Base-by-base conservation (phyloP, 441 rosid species). In the Erodium texanum region DNA sequence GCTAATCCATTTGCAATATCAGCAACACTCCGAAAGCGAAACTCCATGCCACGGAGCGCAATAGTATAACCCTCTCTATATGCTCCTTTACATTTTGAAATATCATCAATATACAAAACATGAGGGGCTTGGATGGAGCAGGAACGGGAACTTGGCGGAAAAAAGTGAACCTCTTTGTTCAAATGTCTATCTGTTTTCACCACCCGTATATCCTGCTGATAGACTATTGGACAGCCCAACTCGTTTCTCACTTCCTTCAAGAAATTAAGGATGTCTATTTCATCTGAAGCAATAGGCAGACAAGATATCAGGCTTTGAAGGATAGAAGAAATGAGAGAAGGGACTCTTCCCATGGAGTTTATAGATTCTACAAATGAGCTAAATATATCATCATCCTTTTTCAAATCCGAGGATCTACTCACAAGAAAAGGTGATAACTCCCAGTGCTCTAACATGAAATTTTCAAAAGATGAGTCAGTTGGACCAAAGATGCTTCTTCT, bases 21-120 rank as follows among this genome's bases (percentile, higher is more conserved):
- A 43, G 89, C 82, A 48, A 85, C 66, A 62, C 82, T 77, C 68
- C 73, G 72, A 74, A 75, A 76, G 24, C 84, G 85, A 65, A 87
- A 87, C 63, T 83, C 89, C 77, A 83, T 64, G 20, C 91, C 89
- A 68, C 86, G 84, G 67, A 87, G 22, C 38, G 92, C 86, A 68
- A 83, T 74, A 62, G 92, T 83, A 69, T 79, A 83, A 72, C 86
- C 89, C 45, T 80, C 70, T 68, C 68, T 76, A 69, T 22, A 81
- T 24, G 88, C 89, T 77, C 85, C 86, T 73, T 83, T 78, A 72
- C 88, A 87, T 61, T 77, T 81, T 62, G 63, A 71, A 71, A 83
- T 74, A 67, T 85, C 87, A 64, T 64, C 64, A 54, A 36, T 65
- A 48, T 61, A 64, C 67, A 85, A 75, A 71, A 73, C 41, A 22